Evolutionary conservation across 2,329 filamentous ascomycete genomes (phyloP).

Genomic region (Podosphaera fusca): DNA sequence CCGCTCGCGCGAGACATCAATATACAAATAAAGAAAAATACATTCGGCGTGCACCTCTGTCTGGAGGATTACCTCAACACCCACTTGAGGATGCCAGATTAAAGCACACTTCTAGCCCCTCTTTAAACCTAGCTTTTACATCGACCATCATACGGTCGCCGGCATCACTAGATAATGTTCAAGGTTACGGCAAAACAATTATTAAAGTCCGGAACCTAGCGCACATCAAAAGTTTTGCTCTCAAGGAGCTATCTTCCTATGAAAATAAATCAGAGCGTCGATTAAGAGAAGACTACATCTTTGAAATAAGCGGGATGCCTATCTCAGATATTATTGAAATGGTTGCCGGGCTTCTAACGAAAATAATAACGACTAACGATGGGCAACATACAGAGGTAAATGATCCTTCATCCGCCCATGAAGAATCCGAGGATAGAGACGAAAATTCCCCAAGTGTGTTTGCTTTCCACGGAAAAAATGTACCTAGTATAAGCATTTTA

Average conservation of each 20-base stretch:
- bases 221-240: slow-evolving; percentile 75
- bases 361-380: slow-evolving; percentile 94
- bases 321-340: slow-evolving; percentile 96
- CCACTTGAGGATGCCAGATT: slow-evolving; percentile 3
- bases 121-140: slow-evolving; percentile 4
- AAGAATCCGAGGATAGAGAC: slow-evolving; percentile 31
- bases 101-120: slow-evolving; percentile 1
- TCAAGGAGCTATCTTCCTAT: slow-evolving; percentile 44
- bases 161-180: slow-evolving; percentile 17
- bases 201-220: slow-evolving; percentile 74
- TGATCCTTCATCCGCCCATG: slow-evolving; percentile 30
- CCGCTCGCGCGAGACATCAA: slow-evolving; percentile 7
- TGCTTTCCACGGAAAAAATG: slow-evolving; percentile 94
- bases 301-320: slow-evolving; percentile 94
- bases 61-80: slow-evolving; percentile 3
- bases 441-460: slow-evolving; percentile 52
- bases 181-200: slow-evolving; percentile 19
- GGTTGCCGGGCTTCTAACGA: slow-evolving; percentile 87
- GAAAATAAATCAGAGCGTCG: slow-evolving; percentile 26
- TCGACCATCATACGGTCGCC: slow-evolving; percentile 9
- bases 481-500: slow-evolving; percentile 86
- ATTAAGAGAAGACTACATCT: slow-evolving; percentile 33
- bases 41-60: slow-evolving; percentile 4
- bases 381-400: slow-evolving; percentile 79
- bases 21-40: slow-evolving; percentile 14